Conservation (phyloP, 768 basidiomycete species). For the Hortiboletus flavorubellus region DNA sequence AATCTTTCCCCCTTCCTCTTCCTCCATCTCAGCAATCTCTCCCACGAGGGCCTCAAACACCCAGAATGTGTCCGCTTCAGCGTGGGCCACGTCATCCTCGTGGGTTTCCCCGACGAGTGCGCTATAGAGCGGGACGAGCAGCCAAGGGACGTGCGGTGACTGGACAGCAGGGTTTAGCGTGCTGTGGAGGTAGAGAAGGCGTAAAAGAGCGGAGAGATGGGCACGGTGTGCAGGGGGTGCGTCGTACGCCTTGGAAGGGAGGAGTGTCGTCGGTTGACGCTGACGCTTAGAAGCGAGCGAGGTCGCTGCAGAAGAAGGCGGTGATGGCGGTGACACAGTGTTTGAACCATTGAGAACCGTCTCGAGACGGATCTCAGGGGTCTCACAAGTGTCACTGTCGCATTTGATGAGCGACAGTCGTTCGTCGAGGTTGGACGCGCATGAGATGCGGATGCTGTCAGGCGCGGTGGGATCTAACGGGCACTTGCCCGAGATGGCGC, state of each 20-base stretch:
- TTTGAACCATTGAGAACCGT: slow-evolving; percentile 19
- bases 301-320: slow-evolving; percentile 35
- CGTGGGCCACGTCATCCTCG: slow-evolving; percentile 56
- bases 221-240: slow-evolving; percentile 50
- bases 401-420: slow-evolving; percentile 47
- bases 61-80: slow-evolving; percentile 83
- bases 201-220: slow-evolving; percentile 62
- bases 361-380: slow-evolving; percentile 43
- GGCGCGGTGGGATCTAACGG: slow-evolving; percentile 50
- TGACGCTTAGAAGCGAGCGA: slow-evolving; percentile 25
- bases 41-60: slow-evolving; percentile 70
- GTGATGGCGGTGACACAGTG: neutral
- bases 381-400: slow-evolving; percentile 15
- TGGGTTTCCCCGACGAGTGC: slow-evolving; percentile 61
- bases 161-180: slow-evolving; percentile 68
- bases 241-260: slow-evolving; percentile 44
- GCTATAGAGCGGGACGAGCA: slow-evolving; percentile 67
- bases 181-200: slow-evolving; percentile 69
- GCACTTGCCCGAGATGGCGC: slow-evolving; percentile 31
- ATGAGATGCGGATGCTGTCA: slow-evolving; percentile 45
- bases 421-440: slow-evolving; percentile 50
- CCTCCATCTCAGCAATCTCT: slow-evolving; percentile 72
- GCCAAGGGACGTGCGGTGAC: slow-evolving; percentile 64
- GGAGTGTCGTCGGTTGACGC: slow-evolving; percentile 40
- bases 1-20: slow-evolving; percentile 54